Evolutionary conservation across 2,329 filamentous ascomycete genomes (phyloP).

Genomic region (Endoconidiophora laricicola): DNA sequence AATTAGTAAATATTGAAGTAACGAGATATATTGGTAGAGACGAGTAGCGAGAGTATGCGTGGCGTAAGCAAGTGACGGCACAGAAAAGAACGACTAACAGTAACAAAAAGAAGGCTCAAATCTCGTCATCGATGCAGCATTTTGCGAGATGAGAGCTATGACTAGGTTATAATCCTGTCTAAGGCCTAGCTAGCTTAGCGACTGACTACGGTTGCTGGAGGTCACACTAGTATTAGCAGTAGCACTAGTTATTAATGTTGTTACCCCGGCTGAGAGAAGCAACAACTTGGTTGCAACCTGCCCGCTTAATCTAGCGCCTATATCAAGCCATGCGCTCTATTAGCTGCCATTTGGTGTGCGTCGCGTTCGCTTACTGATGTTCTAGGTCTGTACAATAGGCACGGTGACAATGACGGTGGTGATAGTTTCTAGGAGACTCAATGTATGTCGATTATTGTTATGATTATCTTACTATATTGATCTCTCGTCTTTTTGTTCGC

Average conservation of each 20-base stretch:
- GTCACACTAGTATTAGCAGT: not conserved
- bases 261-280: no score
- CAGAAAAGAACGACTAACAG: not conserved
- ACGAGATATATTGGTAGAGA: no score
- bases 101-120: not conserved
- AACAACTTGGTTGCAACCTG: not conserved
- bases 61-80: not conserved
- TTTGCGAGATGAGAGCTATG: constrained; percentile 3
- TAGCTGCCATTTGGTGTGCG: no score
- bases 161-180: not conserved
- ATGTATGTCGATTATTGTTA: no score
- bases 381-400: no score
- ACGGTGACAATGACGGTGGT: no score
- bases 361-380: no score
- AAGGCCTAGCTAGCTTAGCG: not conserved
- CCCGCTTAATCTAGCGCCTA: not conserved
- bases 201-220: not conserved
- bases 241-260: not conserved
- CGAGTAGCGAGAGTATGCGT: no score
- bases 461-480: no score
- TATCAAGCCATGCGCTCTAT: not conserved
- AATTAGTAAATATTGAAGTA: no score
- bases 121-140: constrained; percentile 9
- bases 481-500: no score
- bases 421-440: no score